Base-by-base conservation (phyloP, 805 yeast species). In the Yarrowia sp. region DNA sequence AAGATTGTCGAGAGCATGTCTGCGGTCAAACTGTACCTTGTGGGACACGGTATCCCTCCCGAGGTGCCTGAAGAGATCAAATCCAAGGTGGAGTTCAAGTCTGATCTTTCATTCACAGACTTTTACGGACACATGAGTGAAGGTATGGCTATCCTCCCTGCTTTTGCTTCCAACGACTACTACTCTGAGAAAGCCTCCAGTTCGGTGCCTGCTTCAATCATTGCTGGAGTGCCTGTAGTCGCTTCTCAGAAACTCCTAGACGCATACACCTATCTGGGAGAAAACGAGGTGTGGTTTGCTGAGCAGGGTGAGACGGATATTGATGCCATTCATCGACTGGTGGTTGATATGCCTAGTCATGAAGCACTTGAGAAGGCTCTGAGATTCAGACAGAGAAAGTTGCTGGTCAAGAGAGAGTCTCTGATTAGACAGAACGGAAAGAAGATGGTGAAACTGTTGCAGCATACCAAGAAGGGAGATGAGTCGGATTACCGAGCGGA, bases 81-180 rank as follows among this genome's bases (percentile, higher is more conserved):
- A 33, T 13, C 33, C 36, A 35, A 43, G 43, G 64, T 58, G 18
- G 42, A 58, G 22, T 43, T 58, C 51, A 33, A 15, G 41, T 35
- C 32, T 3, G 64, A 58, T 5, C 51, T 58, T 15, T 44, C 64
- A 9, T 58, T 58, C 35, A 43, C 64, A 13, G 51, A 58, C 41
- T 58, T 43, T 43, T 58, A 58, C 41, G 64, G 42, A 13, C 64
- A 58, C 33, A 43, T 58, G 64, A 43, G 51, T 22, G 51, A 44
- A 22, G 50, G 51, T 8, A 33, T 58, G 1, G 64, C 64, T 33
- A 33, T 58, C n/a, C 35, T 58, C 10, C 64, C 64, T 5, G 64
- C 64, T 28, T 58, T 58, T 33, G 64, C 64, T 18, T 43, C 64
- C 18, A 14, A 44, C 11, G 64, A 44, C 33, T 58, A 58, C 42